Conservation (phyloP, 2,329 filamentous ascomycete species). For the Fusarium tupiense region DNA sequence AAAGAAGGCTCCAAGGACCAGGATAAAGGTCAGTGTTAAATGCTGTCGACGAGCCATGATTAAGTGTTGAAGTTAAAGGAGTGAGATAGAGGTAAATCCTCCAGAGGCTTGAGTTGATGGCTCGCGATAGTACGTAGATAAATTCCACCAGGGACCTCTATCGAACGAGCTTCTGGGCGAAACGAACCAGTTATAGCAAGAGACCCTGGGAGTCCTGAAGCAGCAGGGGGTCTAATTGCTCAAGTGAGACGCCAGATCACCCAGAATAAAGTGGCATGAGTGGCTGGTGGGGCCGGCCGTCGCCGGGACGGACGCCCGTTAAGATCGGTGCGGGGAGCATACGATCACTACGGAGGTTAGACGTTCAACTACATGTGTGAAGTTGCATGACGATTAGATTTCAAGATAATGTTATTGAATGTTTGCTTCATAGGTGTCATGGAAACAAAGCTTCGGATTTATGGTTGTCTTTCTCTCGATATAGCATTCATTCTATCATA, state of each 20-base stretch:
- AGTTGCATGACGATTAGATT: background rate
- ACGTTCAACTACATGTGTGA: background rate
- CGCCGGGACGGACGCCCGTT: slow-evolving; percentile 26
- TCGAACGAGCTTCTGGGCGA: slow-evolving; percentile 35
- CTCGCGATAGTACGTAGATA: slow-evolving; percentile 34
- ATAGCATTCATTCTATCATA: background rate
- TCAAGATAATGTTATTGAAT: background rate
- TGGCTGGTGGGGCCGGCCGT: slow-evolving; percentile 36
- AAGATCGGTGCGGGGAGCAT: slow-evolving; percentile 8
- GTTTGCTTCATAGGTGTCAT: background rate
- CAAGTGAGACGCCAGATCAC: slow-evolving; percentile 7
- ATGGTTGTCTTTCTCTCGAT: background rate
- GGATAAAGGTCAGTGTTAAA: slow-evolving; percentile 62
- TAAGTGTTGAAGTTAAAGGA: slow-evolving; percentile 22
- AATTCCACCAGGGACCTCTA: slow-evolving; percentile 23
- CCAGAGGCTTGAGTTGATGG: slow-evolving; percentile 27
- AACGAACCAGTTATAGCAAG: slow-evolving; percentile 27
- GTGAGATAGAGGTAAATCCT: slow-evolving; percentile 38
- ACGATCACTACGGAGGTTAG: background rate
- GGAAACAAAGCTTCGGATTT: background rate
- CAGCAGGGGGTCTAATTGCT: slow-evolving; percentile 10
- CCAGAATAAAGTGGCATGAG: slow-evolving; percentile 30
- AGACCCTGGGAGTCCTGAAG: slow-evolving; percentile 29
- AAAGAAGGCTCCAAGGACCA: slow-evolving; percentile 65
- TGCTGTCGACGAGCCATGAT: slow-evolving; percentile 64